Percentiles rank a stretch among this genome's conserved stretches.
phyloP scores from a whole-genome alignment of 1,139 yeast genomes.

The Debaryomyces singareniensis region DNA sequence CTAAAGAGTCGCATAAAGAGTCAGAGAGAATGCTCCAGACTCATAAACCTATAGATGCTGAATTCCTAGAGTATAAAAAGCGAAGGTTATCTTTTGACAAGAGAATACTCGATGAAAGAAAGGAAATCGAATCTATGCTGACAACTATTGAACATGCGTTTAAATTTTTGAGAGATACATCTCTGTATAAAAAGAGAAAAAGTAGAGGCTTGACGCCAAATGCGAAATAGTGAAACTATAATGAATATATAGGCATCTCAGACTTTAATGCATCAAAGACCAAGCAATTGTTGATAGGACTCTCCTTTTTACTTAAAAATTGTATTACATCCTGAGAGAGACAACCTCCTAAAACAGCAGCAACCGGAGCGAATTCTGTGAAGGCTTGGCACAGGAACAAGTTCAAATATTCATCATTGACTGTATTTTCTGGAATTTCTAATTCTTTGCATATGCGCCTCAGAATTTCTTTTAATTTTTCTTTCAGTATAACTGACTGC shows the following conservation, averaged over 20 bases:
- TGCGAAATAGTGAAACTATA: conserved; percentile 18
- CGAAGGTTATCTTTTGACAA: conserved; percentile 18
- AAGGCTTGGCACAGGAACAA: conserved; percentile 45
- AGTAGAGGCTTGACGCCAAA: conserved; percentile 37
- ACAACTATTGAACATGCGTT: conserved; percentile 29
- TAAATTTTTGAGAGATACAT: conserved; percentile 32
- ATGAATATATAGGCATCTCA: conserved; percentile 69
- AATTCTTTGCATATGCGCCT: conserved; percentile 20
- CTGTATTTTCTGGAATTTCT: conserved; percentile 31
- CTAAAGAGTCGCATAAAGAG: conserved; percentile 18
- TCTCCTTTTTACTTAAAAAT: conserved; percentile 65
- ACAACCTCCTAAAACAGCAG: conserved; percentile 87
- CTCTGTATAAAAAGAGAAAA: conserved; percentile 39
- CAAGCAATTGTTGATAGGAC: conserved; percentile 77
- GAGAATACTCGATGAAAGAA: conserved; percentile 18
- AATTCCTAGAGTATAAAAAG: conserved; percentile 17
- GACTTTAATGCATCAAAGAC: conserved; percentile 66
- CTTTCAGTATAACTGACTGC: conserved; percentile 23
- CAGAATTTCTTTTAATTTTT: conserved; percentile 22
- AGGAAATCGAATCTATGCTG: conserved; percentile 12
- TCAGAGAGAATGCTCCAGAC: not conserved
- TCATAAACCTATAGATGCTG: conserved; percentile 13
- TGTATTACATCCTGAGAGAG: conserved; percentile 90
- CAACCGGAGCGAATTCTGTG: conserved; percentile 75
- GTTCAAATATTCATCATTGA: conserved; percentile 31